These are phyloP conservation scores for Wickerhamomyces chambardii DNA, from an alignment of 805 yeast species.

Conservation along the genomic window DNA sequence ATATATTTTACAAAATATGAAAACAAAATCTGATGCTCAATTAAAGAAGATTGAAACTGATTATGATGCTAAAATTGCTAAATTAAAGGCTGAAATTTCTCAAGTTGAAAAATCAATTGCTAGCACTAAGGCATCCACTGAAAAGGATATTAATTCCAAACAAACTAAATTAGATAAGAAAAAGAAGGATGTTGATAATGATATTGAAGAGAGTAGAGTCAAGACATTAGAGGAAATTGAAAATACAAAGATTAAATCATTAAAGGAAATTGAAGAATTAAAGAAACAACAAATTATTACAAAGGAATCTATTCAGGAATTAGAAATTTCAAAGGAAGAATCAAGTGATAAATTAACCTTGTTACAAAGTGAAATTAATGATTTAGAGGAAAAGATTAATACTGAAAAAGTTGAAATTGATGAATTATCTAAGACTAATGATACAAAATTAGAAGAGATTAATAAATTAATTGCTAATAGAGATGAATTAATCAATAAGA, in stretches of 20 bases:
- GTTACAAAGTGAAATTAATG: conserved; percentile 9
- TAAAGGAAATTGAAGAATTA: conserved; percentile 12
- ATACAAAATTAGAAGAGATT: conserved; percentile 7
- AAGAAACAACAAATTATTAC: conserved; percentile 11
- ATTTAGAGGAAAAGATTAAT: conserved; percentile 6
- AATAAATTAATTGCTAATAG: conserved; percentile 11
- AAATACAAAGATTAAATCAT: conserved; percentile 8
- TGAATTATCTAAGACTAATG: conserved; percentile 7
- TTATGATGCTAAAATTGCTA: conserved; percentile 12
- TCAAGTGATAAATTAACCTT: conserved; percentile 12
- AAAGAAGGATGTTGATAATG: conserved; percentile 10
- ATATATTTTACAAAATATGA: conserved; percentile 7
- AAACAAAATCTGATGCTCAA: conserved; percentile 8
- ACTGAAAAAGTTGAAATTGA: conserved; percentile 12
- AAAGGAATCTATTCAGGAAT: conserved; percentile 12
- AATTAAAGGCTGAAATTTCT: conserved; percentile 13
- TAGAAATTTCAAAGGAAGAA: conserved; percentile 15
- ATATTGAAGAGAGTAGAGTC: conserved; percentile 14
- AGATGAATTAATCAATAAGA: conserved; percentile 6
- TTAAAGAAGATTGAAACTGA: conserved; percentile 10
- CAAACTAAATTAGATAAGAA: conserved; percentile 8
- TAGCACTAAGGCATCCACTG: conserved; percentile 5
- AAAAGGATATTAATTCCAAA: conserved; percentile 8
- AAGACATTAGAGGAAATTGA: conserved; percentile 14
- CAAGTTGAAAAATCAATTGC: conserved; percentile 11